Evolutionary conservation across 31 red algal species (phyloP), one percentile per base, ranked within the genome.

Genomic region (Bonnemaisonia californica): DNA sequence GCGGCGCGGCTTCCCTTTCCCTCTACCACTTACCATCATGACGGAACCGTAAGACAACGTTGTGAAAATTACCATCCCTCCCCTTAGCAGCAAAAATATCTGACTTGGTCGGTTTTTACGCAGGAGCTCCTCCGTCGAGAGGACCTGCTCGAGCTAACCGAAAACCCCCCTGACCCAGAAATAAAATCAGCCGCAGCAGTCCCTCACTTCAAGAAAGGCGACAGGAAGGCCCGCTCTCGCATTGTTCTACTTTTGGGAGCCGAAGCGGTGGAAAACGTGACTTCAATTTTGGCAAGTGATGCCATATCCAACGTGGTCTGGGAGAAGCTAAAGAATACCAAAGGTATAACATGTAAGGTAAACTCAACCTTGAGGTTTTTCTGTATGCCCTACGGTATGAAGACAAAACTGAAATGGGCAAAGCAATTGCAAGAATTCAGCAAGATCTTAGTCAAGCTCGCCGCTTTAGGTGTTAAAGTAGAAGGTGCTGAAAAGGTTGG

Each of bases 101-200:
- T 34, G 0, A 69, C 64, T 9, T 69, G 64, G 0, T 69, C 13
- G 9, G 33, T 69, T 33, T 33, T 69, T 27, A 33, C 1, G 21
- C 0, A 34, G 24, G 64, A 69, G 33, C 4, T 69, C 4, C 64
- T 69, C 33, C 26, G 64, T 34, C 64, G 64, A 69, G 64, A 69
- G 19, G 64, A 33, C 4, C 26, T 69, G n/a, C 64, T 69, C 24
- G 24, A 34, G 64, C 33, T 69, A 19, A 38, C 29, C 11, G 64
- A 69, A 29, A 0, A 69, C 12, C 8, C 64, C 7, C 64, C 26
- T 3, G 19, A 69, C 24, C 26, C 24, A 0, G 64, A 69, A 5
- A 38, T 33, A 11, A 37, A 27, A 8, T 31, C 26, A 4, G 8
- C 13, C 24, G 64, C 64, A 37, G 64, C 64, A 8, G 26, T 36